These are phyloP conservation scores for Wickerhamomyces ciferrii DNA, from an alignment of 805 yeast species.

Conservation along the genomic window DNA sequence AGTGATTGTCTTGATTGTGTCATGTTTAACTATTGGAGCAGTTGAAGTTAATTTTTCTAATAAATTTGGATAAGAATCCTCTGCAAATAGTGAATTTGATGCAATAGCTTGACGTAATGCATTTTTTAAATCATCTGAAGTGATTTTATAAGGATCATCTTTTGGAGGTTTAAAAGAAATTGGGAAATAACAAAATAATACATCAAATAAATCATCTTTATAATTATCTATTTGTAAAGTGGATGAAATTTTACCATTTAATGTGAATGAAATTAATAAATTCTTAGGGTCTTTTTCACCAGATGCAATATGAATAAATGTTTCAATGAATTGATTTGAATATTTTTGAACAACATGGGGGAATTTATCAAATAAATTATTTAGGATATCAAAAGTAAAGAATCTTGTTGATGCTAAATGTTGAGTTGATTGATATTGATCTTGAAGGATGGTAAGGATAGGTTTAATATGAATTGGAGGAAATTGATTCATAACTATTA, in stretches of 20 bases:
- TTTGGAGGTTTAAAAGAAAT: conserved; percentile 91
- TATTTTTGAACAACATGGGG: conserved; percentile 12
- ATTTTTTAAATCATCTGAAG: conserved; percentile 64
- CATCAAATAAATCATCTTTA: conserved; percentile 74
- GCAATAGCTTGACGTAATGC: conserved; percentile 59
- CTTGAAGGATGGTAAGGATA: conserved; percentile 31
- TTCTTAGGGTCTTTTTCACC: conserved; percentile 97
- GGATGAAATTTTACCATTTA: conserved; percentile 43
- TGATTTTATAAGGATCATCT: conserved; percentile 80
- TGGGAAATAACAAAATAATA: conserved; percentile 92
- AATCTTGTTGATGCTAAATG: conserved; percentile 60
- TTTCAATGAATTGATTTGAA: conserved; percentile 36
- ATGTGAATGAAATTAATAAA: conserved; percentile 59
- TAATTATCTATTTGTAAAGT: conserved; percentile 32
- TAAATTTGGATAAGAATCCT: conserved; percentile 70
- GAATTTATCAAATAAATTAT: conserved; percentile 27
- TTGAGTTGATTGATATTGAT: conserved; percentile 48
- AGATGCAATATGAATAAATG: conserved; percentile 63
- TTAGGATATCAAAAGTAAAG: conserved; percentile 48
- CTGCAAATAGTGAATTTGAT: conserved; percentile 56
- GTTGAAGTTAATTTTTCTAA: conserved; percentile 78
- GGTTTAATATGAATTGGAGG: conserved; percentile 25
- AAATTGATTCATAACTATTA: conserved; percentile 50
- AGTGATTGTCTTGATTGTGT: conserved; percentile 60
- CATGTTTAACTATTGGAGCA: conserved; percentile 66